phyloP scores from a whole-genome alignment of 2,329 filamentous ascomycete genomes.

The Pestalotiopsis fici region DNA sequence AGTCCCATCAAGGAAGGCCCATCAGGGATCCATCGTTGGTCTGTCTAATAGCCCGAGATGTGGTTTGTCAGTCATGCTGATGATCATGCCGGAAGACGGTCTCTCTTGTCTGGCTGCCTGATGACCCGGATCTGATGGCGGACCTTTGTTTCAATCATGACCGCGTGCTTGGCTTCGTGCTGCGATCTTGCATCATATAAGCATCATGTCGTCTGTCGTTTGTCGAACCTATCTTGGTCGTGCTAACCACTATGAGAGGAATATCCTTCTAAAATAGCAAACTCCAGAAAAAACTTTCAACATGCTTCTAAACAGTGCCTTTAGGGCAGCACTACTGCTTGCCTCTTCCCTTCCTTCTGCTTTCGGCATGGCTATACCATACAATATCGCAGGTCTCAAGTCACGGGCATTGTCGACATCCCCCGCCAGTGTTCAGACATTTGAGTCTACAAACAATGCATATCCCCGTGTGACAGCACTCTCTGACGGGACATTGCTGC shows the following conservation, averaged over 20 bases:
- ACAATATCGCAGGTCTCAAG: not conserved
- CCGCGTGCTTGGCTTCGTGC: not conserved
- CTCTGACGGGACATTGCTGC: constrained; percentile 38
- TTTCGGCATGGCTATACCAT: constrained; percentile 1
- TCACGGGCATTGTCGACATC: not conserved
- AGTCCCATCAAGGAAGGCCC: not conserved
- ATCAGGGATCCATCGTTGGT: not conserved
- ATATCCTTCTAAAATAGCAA: not conserved
- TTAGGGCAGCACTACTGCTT: constrained; percentile 3
- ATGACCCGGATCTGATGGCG: not conserved
- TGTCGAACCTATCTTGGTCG: not conserved
- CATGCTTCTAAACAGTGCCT: not conserved
- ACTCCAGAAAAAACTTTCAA: not conserved
- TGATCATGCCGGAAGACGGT: not conserved
- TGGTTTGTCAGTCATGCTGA: not conserved
- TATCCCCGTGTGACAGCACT: constrained; percentile 40
- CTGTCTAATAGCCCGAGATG: not conserved
- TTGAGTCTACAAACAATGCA: constrained; percentile 24
- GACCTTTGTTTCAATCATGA: not conserved
- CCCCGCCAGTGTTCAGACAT: not conserved
- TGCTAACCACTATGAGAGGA: not conserved
- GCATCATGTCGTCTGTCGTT: not conserved
- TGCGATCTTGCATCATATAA: not conserved
- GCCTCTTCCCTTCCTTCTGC: constrained; percentile 1
- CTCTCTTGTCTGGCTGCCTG: not conserved